These are phyloP conservation scores for Fusarium sp. DNA, from an alignment of 2,329 filamentous ascomycete species.

Conservation along the genomic window DNA sequence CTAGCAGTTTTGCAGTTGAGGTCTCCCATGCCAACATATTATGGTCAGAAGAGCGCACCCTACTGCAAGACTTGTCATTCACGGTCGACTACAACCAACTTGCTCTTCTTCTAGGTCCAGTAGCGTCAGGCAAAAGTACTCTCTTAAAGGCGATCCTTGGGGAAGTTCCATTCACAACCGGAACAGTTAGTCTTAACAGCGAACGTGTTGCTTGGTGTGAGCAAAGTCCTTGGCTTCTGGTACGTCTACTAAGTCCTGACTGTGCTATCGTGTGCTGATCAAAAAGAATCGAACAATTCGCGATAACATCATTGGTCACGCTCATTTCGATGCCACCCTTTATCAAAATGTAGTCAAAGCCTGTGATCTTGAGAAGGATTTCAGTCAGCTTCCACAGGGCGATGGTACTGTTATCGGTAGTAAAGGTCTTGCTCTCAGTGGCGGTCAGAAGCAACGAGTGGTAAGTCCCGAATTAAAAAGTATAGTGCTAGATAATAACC, in stretches of 20 bases:
- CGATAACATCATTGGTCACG: slow-evolving; percentile 51
- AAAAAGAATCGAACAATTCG: slow-evolving; percentile 49
- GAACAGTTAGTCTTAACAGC: slow-evolving; percentile 29
- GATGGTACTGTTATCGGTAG: slow-evolving; percentile 57
- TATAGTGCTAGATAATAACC: not conserved
- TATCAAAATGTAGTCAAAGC: slow-evolving; percentile 44
- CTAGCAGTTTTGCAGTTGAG: not conserved
- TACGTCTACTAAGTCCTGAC: not conserved
- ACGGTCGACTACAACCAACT: slow-evolving; percentile 48
- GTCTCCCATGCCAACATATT: slow-evolving; percentile 48
- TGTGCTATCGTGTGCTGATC: not conserved
- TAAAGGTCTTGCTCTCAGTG: slow-evolving; percentile 58
- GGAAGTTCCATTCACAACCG: slow-evolving; percentile 43
- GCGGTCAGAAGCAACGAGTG: slow-evolving; percentile 59
- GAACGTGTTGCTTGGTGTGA: slow-evolving; percentile 48
- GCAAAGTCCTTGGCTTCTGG: slow-evolving; percentile 51
- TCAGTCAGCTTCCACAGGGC: slow-evolving; percentile 48
- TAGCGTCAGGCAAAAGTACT: slow-evolving; percentile 59
- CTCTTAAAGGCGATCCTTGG: slow-evolving; percentile 55
- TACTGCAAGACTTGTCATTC: slow-evolving; percentile 51
- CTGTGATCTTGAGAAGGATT: slow-evolving; percentile 51
- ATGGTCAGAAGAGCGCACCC: slow-evolving; percentile 48
- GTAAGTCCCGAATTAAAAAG: slow-evolving; percentile 34
- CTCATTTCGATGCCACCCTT: slow-evolving; percentile 40
- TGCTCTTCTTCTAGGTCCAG: slow-evolving; percentile 56